Conservation (phyloP, 495 filamentous ascomycete genomes). For the Talaromyces stipitatus region DNA sequence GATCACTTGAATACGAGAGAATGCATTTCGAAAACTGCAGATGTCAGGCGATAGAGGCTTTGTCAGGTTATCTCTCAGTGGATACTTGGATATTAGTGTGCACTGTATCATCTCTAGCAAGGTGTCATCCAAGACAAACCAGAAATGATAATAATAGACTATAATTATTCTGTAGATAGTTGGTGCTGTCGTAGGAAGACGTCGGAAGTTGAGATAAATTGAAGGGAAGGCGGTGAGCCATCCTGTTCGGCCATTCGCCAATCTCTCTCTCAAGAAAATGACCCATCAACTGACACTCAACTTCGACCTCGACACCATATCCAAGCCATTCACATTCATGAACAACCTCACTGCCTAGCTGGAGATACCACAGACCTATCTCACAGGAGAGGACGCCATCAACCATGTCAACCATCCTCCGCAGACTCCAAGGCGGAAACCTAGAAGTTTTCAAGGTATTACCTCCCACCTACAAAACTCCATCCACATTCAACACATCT, state of each 20-base stretch:
- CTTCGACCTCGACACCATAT: neutral
- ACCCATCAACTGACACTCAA: neutral
- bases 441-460: constrained; percentile 92
- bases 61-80: no score
- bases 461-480: neutral
- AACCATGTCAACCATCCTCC: constrained; percentile 31
- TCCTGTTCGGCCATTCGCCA: neutral
- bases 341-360: neutral
- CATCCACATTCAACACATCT: constrained; percentile 6
- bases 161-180: no score
- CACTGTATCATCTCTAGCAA: no score
- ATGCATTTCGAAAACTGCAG: no score
- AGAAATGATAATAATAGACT: no score
- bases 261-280: neutral
- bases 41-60: no score
- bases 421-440: constrained; percentile 64
- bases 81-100: no score
- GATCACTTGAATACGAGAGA: no score
- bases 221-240: neutral
- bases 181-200: no score
- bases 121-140: no score
- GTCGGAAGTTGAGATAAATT: no score
- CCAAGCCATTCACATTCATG: neutral
- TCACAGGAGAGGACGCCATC: no score
- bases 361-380: neutral